phyloP scores from a whole-genome alignment of 495 filamentous ascomycete genomes.

The Penicillium steckii region DNA sequence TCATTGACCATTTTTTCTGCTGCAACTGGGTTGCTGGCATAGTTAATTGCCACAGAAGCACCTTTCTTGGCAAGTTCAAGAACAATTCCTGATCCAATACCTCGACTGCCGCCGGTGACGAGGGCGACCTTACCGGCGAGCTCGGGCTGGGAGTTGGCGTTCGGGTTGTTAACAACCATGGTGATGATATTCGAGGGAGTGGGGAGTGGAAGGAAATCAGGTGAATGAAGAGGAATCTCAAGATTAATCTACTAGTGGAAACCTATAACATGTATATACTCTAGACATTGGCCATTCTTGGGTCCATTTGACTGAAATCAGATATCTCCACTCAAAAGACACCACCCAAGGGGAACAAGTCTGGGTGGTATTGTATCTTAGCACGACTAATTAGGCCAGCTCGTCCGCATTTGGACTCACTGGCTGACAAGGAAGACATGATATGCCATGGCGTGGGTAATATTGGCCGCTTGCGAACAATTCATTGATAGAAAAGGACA shows the following conservation, averaged over 20 bases:
- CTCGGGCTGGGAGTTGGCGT: slow-evolving; percentile 13
- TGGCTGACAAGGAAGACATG: not conserved
- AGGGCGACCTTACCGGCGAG: slow-evolving; percentile 70
- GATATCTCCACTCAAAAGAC: not conserved
- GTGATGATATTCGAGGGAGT: not conserved
- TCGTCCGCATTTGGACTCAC: not conserved
- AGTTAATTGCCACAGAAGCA: slow-evolving; percentile 75
- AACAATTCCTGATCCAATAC: slow-evolving; percentile 74
- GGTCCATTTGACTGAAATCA: not conserved
- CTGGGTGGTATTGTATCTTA: not conserved
- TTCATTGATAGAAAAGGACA: not conserved
- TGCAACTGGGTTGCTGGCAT: slow-evolving; percentile 58
- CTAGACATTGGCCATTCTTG: not conserved
- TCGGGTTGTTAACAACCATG: slow-evolving; percentile 24
- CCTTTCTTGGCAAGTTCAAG: slow-evolving; percentile 73
- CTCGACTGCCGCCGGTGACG: slow-evolving; percentile 69
- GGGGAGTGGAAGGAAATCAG: not conserved
- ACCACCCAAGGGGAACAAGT: no score
- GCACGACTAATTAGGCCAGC: not conserved
- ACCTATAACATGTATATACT: not conserved
- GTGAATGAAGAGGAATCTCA: not conserved
- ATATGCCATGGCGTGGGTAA: not conserved
- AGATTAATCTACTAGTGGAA: not conserved
- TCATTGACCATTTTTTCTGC: slow-evolving; percentile 63
- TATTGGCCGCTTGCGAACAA: not conserved